phyloP scores from a whole-genome alignment of 2,329 filamentous ascomycete genomes.

The Penicillium sumatraense region DNA sequence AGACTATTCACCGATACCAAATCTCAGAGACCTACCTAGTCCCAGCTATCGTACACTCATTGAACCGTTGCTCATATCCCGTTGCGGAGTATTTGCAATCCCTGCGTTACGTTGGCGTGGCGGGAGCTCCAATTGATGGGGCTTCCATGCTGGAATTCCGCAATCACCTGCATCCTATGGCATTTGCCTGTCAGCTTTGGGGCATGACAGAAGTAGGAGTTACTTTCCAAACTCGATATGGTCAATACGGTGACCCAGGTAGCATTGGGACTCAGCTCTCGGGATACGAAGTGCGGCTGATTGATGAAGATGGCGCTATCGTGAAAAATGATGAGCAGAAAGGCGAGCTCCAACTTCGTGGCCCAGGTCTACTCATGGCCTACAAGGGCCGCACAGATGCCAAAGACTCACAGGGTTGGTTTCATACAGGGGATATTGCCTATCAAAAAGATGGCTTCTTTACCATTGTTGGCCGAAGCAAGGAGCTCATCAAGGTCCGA shows the following conservation, averaged over 20 bases:
- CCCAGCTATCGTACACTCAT: conserved; percentile 49
- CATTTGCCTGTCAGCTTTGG: conserved; percentile 55
- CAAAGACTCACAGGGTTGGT: conserved; percentile 46
- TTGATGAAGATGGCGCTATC: conserved; percentile 37
- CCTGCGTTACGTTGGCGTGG: conserved; percentile 51
- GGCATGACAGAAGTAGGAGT: conserved; percentile 61
- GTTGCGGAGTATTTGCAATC: conserved; percentile 41
- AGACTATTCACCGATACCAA: conserved; percentile 44
- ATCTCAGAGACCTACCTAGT: conserved; percentile 57
- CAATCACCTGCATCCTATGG: conserved; percentile 44
- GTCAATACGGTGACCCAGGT: conserved; percentile 47
- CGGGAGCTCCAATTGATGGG: conserved; percentile 55
- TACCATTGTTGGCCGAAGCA: conserved; percentile 48
- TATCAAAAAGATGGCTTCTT: conserved; percentile 41
- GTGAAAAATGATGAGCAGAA: conserved; percentile 34
- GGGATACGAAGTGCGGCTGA: conserved; percentile 45
- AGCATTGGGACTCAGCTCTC: conserved; percentile 54
- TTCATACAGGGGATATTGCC: conserved; percentile 50
- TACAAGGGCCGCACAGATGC: conserved; percentile 44
- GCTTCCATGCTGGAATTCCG: conserved; percentile 47
- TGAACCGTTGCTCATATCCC: conserved; percentile 35
- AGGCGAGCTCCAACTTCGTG: conserved; percentile 50
- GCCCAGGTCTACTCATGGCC: conserved; percentile 39
- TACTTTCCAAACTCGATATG: conserved; percentile 46
- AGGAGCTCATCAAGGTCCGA: conserved; percentile 54